Evolutionary conservation across 2,329 filamentous ascomycete genomes (phyloP), one percentile per base, ranked within the genome.

Genomic region (Trichophyton rubrum): DNA sequence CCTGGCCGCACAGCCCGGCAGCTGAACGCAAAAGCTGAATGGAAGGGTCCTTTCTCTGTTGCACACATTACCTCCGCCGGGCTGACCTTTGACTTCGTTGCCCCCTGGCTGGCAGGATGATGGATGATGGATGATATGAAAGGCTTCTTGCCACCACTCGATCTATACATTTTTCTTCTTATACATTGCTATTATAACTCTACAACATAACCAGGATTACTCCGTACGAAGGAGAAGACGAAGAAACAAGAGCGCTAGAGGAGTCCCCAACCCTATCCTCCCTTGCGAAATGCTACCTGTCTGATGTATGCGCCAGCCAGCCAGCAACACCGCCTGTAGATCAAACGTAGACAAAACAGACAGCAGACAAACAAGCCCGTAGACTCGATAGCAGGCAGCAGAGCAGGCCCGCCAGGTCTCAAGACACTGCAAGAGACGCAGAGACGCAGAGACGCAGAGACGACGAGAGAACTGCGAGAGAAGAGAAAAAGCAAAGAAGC

Each of bases 1-100:
- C 6, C 17, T 53, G 22, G 51, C 33, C 51, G n/a, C 27, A 55
- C 51, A 55, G 27, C 30, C n/a, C 38, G 30, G 27, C 24, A 27
- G 51, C 51, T 33, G 22, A 55, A 20, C 22, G 9, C 13, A 35
- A 27, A 35, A 27, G 51, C 51, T 53, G 49, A 33, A 53, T 53
- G 49, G 49, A 53, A 27, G 49, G 27, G 5, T 0, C 4, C 24
- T 27, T 1, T 6, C 49, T n/a, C 49, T 35, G 51, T 55, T 55
- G 51, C 30, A 55, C 51, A 55, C 33, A 55, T 55, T 55, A 33
- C 38, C 51, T 55, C 51, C 51, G 51, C 33, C 51, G 51, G 51
- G 51, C 51, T 55, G 51, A 55, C 40, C n/a, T n/a, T 43, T 43
- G 40, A n/a, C 40, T 17, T 38, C 33, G 33, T 38, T 38, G 47